Conservation (phyloP, 1,284 basidiomycete species). For the Rhodotorula sp. region DNA sequence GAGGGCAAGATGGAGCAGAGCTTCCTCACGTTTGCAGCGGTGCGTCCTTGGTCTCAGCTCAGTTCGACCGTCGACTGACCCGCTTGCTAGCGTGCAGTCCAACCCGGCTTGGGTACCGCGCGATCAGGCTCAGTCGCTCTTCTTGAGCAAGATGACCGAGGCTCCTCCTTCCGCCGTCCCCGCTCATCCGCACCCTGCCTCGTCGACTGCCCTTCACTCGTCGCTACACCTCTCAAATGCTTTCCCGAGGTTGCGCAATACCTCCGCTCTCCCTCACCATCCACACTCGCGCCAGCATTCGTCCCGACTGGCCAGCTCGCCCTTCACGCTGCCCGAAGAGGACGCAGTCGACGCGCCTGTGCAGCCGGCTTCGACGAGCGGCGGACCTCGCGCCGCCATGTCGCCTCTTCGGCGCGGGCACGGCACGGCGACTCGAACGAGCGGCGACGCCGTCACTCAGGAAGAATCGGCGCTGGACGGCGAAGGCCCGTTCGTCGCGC, state of each 20-base stretch:
- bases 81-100: constrained; percentile 10
- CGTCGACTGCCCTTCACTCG: neutral
- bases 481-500: constrained; percentile 69
- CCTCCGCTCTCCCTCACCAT: neutral
- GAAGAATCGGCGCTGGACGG: constrained; percentile 64
- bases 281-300: neutral
- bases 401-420: neutral
- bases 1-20: constrained; percentile 98
- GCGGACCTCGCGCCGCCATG: neutral
- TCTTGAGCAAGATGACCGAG: constrained; percentile 29
- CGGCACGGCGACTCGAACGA: neutral
- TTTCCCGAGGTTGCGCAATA: too few relatives aligned
- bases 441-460: constrained; percentile 39
- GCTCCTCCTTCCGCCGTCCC: neutral
- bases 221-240: neutral
- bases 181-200: neutral
- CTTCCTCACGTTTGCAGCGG: constrained; percentile 73
- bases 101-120: constrained; percentile 41
- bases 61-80: too few relatives aligned
- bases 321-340: constrained; percentile 1
- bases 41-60: too few relatives aligned
- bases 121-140: constrained; percentile 39
- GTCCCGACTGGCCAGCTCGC: too few relatives aligned
- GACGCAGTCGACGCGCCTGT: neutral
- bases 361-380: neutral